phyloP scores from a whole-genome alignment of 805 yeast species.

The Lipomyces oligophaga region DNA sequence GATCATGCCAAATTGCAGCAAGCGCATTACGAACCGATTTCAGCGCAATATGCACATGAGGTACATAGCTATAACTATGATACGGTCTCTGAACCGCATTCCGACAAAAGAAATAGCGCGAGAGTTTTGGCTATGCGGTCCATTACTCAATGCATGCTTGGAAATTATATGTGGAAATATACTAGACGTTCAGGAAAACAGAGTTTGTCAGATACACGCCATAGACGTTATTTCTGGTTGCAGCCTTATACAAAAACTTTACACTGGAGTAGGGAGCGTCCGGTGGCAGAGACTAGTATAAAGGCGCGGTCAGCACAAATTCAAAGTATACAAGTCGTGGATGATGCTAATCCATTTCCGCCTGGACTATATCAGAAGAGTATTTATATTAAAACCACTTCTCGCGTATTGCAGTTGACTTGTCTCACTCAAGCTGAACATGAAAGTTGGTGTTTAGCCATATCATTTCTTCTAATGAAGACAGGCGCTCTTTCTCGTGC shows the following conservation, averaged over 20 bases:
- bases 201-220: slow-evolving; percentile 72
- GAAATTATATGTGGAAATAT: slow-evolving; percentile 84
- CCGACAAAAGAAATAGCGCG: too few relatives aligned
- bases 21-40: too few relatives aligned
- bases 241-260: slow-evolving; percentile 89
- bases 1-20: too few relatives aligned
- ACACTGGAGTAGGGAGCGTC: slow-evolving; percentile 83
- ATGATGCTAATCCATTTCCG: slow-evolving; percentile 82
- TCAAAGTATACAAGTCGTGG: slow-evolving; percentile 69
- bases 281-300: slow-evolving; percentile 57
- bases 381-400: slow-evolving; percentile 67
- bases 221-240: slow-evolving; percentile 92
- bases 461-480: slow-evolving; percentile 51
- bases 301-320: slow-evolving; percentile 80
- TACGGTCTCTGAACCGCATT: neutral
- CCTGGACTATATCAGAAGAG: slow-evolving; percentile 85
- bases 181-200: slow-evolving; percentile 64
- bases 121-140: too few relatives aligned
- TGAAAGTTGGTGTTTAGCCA: slow-evolving; percentile 83
- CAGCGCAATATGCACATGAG: too few relatives aligned
- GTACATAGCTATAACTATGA: neutral
- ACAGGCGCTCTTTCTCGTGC: neutral
- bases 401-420: slow-evolving; percentile 68
- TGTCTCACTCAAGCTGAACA: slow-evolving; percentile 86
- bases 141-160: slow-evolving; percentile 90